Base-by-base conservation (phyloP, 305 asterid genomes). In the Euphrasia arctica region DNA sequence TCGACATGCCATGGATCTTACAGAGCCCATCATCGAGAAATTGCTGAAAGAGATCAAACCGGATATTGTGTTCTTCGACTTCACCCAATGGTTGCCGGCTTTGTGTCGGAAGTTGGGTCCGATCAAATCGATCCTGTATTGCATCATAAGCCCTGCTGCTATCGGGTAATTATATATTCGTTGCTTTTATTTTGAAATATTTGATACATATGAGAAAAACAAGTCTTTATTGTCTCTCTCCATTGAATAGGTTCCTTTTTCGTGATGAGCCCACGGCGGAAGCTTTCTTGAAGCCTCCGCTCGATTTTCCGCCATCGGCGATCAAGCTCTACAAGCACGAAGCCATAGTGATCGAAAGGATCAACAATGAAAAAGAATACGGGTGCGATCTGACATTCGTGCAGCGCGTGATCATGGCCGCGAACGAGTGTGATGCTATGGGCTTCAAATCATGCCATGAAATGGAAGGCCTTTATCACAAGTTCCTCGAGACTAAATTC, bases 391-490 rank as follows among this genome's bases (percentile, higher is more conserved):
- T 83, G 56, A 75, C 65, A 13, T 85, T 65, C 15, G 81, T 77
- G 11, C 69, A 79, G 57, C 73, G 91, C 5, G 32, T 83, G 66
- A 49, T 83, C 59, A 70, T 22, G 50, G 67, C 81, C 3, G 67
- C 58, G 1, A 65, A 77, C 9, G 85, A 81, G 3, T 70, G 79
- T 2, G 89, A 84, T 45, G 90, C 86, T 0, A 60, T 84, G 22
- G 90, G 79, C 1, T 84, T 86, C 77, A 84, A 82, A 42, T 72
- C 90, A 0, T 79, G 90, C 47, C 74, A 72, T 2, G 96, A 86
- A 65, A 73, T 86, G 66, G 96, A 89, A 65, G 88, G 82, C 0
- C 29, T 56, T 0, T 82, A 66, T 32, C 66, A 61, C 10, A 83
- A 84, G 1, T 84, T 67, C 58, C 67, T 86, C 27, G 83, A 74